Evolutionary conservation across 2,329 filamentous ascomycete genomes (phyloP), one percentile per base, ranked within the genome.

Genomic region (Colletotrichum kahawae): DNA sequence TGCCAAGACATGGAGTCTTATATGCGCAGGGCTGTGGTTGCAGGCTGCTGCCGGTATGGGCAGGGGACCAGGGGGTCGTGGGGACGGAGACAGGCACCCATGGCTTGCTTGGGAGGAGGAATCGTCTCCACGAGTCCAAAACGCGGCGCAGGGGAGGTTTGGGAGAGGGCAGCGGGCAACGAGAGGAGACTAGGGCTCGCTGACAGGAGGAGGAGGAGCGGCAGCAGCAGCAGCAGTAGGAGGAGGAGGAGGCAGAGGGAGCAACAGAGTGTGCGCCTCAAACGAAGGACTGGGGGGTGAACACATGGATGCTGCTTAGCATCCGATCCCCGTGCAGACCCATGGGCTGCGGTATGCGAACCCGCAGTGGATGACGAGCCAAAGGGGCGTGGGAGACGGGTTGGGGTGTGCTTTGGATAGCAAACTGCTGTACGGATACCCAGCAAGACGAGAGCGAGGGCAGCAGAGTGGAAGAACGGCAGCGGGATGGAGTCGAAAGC

Each of bases 51-150:
- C 72, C 69, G 63, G 68, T 54, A 67, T 62, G 29, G 29, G 34
- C 69, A 68, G 69, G 77, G 75, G n/a, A 60, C 57, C 48, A 14
- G 70, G 67, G 66, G 78, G 77, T 76, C 66, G 76, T 68, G 68
- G 67, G 72, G 67, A 76, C 67, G 59, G 64, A 66, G 75, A 78
- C 80, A 79, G 78, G 57, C 72, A 77, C 65, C 72, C 71, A 75
- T 66, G 72, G 54, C n/a, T 29, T 66, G 68, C 76, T 74, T 51
- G 38, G 68, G 75, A 78, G 75, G 67, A 77, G 72, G 70, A 70
- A 71, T 77, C 78, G 81, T 82, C 84, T 81, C 84, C 83, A 84
- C 82, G 82, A 80, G 82, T 82, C 80, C 83, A 83, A 86, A 86
- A 86, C 85, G 78, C 80, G 79, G 80, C 75, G 82, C 82, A 81